Percentiles rank a stretch among this genome's conserved stretches.
phyloP scores from a whole-genome alignment of 2,329 filamentous ascomycete species.

The Dactylellina cionopaga region DNA sequence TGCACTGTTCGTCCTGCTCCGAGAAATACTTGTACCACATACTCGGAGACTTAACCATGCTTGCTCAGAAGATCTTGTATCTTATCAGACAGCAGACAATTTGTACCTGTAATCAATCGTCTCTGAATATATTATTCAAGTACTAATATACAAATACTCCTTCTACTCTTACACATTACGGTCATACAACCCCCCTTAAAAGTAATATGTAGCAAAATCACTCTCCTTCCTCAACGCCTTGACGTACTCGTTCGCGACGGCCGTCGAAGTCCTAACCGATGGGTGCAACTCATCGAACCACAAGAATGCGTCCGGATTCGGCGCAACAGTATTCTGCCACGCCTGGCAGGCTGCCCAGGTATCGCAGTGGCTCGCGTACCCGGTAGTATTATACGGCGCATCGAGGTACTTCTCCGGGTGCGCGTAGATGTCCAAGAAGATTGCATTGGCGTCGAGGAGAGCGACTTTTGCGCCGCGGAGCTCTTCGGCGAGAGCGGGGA shows the following conservation, averaged over 20 bases:
- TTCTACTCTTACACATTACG: slow-evolving; percentile 16
- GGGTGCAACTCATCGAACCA: slow-evolving; percentile 82
- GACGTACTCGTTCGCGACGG: slow-evolving; percentile 36
- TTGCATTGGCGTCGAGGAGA: slow-evolving; percentile 72
- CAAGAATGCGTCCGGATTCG: slow-evolving; percentile 68
- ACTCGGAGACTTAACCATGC: neutral
- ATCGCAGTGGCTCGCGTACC: slow-evolving; percentile 68
- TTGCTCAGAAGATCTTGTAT: too few relatives aligned
- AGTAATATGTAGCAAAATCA: slow-evolving; percentile 41
- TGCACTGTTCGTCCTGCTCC: slow-evolving; percentile 2
- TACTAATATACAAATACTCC: slow-evolving; percentile 20
- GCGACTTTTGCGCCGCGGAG: slow-evolving; percentile 68
- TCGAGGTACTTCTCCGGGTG: slow-evolving; percentile 72
- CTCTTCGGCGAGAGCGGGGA: slow-evolving; percentile 41
- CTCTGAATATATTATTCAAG: neutral
- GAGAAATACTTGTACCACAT: neutral
- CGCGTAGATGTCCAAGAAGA: slow-evolving; percentile 68
- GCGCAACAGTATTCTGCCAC: slow-evolving; percentile 59
- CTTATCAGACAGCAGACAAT: neutral
- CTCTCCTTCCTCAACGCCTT: slow-evolving; percentile 51
- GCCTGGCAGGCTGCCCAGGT: slow-evolving; percentile 52
- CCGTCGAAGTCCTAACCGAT: slow-evolving; percentile 60
- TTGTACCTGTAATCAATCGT: neutral
- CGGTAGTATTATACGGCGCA: slow-evolving; percentile 71
- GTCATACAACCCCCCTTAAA: neutral